Evolutionary conservation across 2,329 filamentous ascomycete genomes (phyloP).

Genomic region (Coniella lustricola): DNA sequence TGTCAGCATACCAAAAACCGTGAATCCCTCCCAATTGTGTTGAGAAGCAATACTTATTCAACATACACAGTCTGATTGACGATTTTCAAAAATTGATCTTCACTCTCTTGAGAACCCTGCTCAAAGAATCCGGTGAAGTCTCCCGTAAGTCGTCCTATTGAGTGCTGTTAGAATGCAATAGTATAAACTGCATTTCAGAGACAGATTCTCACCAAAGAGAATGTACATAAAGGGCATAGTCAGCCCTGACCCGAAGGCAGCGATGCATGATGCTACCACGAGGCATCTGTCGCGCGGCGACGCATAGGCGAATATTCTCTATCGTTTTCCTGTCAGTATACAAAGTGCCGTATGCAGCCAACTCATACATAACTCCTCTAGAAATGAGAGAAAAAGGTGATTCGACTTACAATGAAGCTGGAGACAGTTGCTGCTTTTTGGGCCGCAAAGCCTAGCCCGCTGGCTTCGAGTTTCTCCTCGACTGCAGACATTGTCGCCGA

Average conservation of each 20-base stretch:
- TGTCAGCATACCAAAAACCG: not conserved
- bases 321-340: constrained; percentile 13
- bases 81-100: constrained; percentile 21
- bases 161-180: constrained; percentile 25
- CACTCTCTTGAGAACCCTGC: constrained; percentile 18
- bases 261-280: constrained; percentile 38
- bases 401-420: not conserved
- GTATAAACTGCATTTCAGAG: not conserved
- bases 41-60: not conserved
- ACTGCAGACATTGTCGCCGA: not conserved
- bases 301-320: constrained; percentile 46
- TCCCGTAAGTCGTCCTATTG: constrained; percentile 23
- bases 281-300: constrained; percentile 43
- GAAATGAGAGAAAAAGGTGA: not conserved
- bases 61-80: constrained; percentile 26
- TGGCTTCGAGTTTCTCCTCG: not conserved
- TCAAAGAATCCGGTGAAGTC: constrained; percentile 26
- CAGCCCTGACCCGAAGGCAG: constrained; percentile 46
- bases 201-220: constrained; percentile 43
- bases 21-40: not conserved
- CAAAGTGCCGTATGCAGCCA: not conserved
- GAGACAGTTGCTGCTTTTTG: not conserved
- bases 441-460: not conserved
- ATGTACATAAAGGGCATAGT: constrained; percentile 55
- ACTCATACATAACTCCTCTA: too few relatives aligned